These are phyloP conservation scores for Neurospora cerealis DNA, from an alignment of 495 filamentous ascomycete species.

Conservation along the genomic window DNA sequence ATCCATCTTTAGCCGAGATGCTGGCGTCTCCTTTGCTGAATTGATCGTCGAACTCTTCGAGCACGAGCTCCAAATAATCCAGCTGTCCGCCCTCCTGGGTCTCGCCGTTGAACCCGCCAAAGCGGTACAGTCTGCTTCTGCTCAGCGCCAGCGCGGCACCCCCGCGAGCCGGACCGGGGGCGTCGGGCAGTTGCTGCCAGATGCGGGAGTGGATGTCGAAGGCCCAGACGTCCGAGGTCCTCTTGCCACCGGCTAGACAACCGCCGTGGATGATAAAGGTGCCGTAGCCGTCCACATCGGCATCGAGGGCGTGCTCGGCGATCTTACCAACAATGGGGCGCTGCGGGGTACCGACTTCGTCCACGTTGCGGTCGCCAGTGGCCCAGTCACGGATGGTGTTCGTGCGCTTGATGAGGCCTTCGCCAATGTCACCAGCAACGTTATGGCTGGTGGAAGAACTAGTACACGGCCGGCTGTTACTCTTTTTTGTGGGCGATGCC, in stretches of 20 bases:
- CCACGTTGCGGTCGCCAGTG: constrained; percentile 29
- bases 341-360: constrained; percentile 34
- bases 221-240: constrained; percentile 59
- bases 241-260: constrained; percentile 38
- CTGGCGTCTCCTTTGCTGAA: constrained; percentile 25
- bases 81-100: constrained; percentile 53
- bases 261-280: constrained; percentile 65
- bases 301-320: constrained; percentile 34
- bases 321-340: constrained; percentile 36
- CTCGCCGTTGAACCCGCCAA: constrained; percentile 63
- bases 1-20: constrained; percentile 23
- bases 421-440: not conserved
- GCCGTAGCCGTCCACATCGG: constrained; percentile 39
- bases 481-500: not conserved
- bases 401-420: constrained; percentile 8
- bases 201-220: constrained; percentile 48
- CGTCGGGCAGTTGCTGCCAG: constrained; percentile 54
- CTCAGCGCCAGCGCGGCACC: constrained; percentile 53
- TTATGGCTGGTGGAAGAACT: not conserved
- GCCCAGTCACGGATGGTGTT: constrained; percentile 34
- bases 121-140: constrained; percentile 52
- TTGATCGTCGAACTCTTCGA: constrained; percentile 40
- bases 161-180: constrained; percentile 50
- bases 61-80: constrained; percentile 47
- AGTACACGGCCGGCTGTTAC: not conserved